Evolutionary conservation across 306 rosid genomes (phyloP), one percentile per base, ranked within the genome.

Genomic region (Datisca glomerata): DNA sequence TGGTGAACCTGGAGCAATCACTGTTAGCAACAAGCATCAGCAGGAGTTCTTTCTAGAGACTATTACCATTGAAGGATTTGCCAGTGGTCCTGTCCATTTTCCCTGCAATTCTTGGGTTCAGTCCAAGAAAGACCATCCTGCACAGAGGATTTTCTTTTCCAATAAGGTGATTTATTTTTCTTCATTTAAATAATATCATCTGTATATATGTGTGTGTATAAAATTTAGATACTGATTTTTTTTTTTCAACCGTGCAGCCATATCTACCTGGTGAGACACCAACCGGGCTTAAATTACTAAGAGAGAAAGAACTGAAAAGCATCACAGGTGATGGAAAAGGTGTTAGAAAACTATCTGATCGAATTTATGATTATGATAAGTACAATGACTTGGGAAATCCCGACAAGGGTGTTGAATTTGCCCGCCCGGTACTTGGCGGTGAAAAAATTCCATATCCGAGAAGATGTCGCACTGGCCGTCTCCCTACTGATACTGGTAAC

Each of bases 51-150:
- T 56, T 23, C 38, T 89, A 41, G 94, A 89, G 59, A 55, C 66
- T 2, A 73, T 89, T 21, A 71, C 87, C 46, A 18, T 89, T 43
- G 86, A 84, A 63, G 95, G 93, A 2, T 70, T 84, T 53, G 69
- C 77, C 1, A 34, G 43, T 44, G 95, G 93, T 41, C 69, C 91
- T 11, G 55, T 89, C 16, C 75, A 74, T 57, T 89, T 89, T 49
- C 76, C 73, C 11, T 80, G 93, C 54, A 64, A 75, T 18, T 83
- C 95, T 14, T 89, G 93, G 91, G 75, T 89, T 13, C 94, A 80
- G 50, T 64, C 86, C 21, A 70, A 57, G 29, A 78, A 66, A 56
- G 68, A 79, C 52, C 61, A 47, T 39, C 81, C 78, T 21, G 76
- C 19, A 29, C 72, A 71, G 45, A 74, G 98, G 37, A 53, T 89